Evolutionary conservation across 192 early-diverging fungal species (phyloP), one percentile per base, ranked within the genome.

Genomic region (Cladochytrium replicatum): DNA sequence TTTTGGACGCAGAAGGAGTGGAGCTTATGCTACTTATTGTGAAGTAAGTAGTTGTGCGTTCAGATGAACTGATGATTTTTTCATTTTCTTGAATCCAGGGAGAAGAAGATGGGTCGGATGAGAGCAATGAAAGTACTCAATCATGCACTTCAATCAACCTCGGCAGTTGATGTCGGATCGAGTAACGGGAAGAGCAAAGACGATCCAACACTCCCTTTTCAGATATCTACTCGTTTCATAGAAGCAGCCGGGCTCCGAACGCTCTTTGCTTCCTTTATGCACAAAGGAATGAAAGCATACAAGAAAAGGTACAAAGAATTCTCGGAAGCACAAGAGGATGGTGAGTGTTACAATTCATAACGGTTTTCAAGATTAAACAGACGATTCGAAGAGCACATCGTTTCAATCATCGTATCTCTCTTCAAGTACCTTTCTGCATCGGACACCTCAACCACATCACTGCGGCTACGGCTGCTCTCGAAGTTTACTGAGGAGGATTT

Each of bases 11-110:
- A 0, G 93, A 98, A 55, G 95, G 95, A 8, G 66, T 93, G 17
- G 93, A 95, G 55, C 56, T 96, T 37, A 84, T 99, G 86, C 63
- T 91, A 15, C 67, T 95, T 26, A 77, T 94, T 74, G 69, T 92
- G 55, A 88, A 87, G 82, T 80, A 64, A 29, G 59, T n/a, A n/a
- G n/a, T n/a, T n/a, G n/a, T 34, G 19, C 9, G 30, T 26, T 48
- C 11, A 29, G 17, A 8, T 8, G n/a, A 3, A 8, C 11, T 13
- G 37, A 6, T 9, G 40, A 28, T 40, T 58, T 5, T 2, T 31
- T 11, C 13, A 26, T n/a, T n/a, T n/a, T n/a, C n/a, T n/a, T n/a
- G n/a, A 39, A 26, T 46, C 7, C 44, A 84, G 78, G 55, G 86
- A 91, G 61, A 81, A 78, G 46, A 82, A 78, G 52, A 75, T 91